Evolutionary conservation across 140 eudicot genomes (phyloP), one percentile per base, ranked within the genome.

Genomic region (Stevia rebaudiana): DNA sequence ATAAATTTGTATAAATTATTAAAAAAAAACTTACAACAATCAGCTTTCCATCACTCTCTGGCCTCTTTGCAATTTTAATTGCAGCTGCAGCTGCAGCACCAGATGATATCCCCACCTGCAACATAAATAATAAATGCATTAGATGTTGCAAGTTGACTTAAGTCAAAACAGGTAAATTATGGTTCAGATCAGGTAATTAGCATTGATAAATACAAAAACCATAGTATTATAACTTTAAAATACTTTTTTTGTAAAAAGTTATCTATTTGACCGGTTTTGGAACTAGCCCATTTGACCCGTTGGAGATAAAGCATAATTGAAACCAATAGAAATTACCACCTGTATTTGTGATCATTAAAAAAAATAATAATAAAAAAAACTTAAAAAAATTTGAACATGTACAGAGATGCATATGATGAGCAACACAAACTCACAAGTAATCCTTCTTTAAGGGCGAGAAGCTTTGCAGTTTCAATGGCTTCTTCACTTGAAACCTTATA

Each of bases 41-140:
- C 76, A 85, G 76, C 74, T 85, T 85, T 65, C 89, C 94, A 46
- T 77, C 86, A 77, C 54, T 77, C 70, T 85, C 94, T 52, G 89
- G 89, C 69, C 80, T 78, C 72, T 82, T 82, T 3, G 94, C 94
- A 43, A 85, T 60, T 58, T 69, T 80, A 53, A 85, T 71, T 30
- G 86, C 94, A 54, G 94, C 94, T 21, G 84, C 89, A 69, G 94
- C 82, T 51, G 83, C 83, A 46, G 94, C 94, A 40, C 94, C 94
- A 33, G 94, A 85, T 63, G 94, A 85, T 66, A 85, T 85, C 13
- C 94, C 94, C 66, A 85, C 89, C 89, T 82, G 75, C 62, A 52
- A 37, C 17, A 24, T 24, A 18, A 13, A 25, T 53, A 39, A 53
- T 25, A 53, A 22, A 53, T 53, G 61, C 13, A 53, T 25, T 4